phyloP scores from a whole-genome alignment of 345 rosid genomes.

The Boechera retrofracta region DNA sequence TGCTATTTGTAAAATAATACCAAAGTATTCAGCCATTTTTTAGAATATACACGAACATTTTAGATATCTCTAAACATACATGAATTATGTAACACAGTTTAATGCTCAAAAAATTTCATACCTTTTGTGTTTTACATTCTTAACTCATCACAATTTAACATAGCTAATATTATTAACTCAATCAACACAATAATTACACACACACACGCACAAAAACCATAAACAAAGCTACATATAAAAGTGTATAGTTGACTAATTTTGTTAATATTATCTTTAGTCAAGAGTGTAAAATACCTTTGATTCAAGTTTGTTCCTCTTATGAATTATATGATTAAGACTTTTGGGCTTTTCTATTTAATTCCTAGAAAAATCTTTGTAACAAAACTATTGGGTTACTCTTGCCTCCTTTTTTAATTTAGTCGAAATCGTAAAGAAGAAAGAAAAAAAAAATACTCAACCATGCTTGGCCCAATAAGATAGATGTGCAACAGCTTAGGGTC shows the following conservation, averaged over 20 bases:
- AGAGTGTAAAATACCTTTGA: not conserved
- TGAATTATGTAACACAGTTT: not conserved
- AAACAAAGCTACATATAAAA: not conserved
- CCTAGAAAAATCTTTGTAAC: not conserved
- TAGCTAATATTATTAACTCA: not conserved
- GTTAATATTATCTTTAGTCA: not conserved
- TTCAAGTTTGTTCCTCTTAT: not conserved
- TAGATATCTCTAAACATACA: not conserved
- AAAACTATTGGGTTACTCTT: not conserved
- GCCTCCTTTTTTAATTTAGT: not conserved
- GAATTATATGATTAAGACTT: not conserved
- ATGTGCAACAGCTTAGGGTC: slow-evolving; percentile 7
- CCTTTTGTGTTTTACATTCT: not conserved
- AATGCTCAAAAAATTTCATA: not conserved
- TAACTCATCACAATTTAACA: not conserved
- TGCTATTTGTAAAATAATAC: not conserved
- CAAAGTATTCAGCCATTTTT: not conserved
- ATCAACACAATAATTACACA: not conserved
- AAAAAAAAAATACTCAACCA: not conserved
- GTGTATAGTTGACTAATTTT: not conserved
- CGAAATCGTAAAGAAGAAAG: not conserved
- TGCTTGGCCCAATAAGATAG: slow-evolving; percentile 21
- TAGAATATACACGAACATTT: not conserved
- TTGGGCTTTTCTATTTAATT: slow-evolving; percentile 1
- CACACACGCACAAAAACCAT: too few relatives aligned